Percentiles rank a stretch among this genome's conserved stretches.
These are phyloP conservation scores for Neolentinus lepideus DNA, from an alignment of 1,284 basidiomycete species.

Conservation along the genomic window DNA sequence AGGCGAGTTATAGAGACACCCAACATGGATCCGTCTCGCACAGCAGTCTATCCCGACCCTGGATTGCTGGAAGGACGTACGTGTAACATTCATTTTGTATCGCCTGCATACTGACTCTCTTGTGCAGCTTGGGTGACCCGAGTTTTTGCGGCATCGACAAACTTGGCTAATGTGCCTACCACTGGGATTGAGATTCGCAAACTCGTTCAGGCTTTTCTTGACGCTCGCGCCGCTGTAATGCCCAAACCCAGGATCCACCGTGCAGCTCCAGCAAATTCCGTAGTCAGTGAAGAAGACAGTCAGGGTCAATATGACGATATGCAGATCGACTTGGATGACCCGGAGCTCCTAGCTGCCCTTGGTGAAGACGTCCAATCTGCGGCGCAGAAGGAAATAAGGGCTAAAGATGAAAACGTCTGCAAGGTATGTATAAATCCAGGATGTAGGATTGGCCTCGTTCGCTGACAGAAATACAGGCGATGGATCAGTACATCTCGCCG, in stretches of 20 bases:
- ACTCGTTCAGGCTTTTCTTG: conserved; percentile 60
- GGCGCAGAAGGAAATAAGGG: conserved; percentile 20
- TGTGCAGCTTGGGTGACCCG: conserved; percentile 54
- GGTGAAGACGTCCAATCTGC: conserved; percentile 27
- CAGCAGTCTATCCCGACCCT: conserved; percentile 56
- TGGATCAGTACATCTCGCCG: conserved; percentile 49
- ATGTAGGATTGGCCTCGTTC: neutral
- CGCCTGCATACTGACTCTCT: conserved; percentile 6
- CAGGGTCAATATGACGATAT: conserved; percentile 63
- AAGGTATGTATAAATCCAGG: conserved; percentile 23
- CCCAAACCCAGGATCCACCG: conserved; percentile 33
- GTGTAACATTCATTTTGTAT: conserved; percentile 17
- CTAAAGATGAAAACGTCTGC: conserved; percentile 34
- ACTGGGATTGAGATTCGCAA: conserved; percentile 51
- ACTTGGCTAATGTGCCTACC: conserved; percentile 21
- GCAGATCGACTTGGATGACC: conserved; percentile 54
- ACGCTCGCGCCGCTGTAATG: conserved; percentile 46
- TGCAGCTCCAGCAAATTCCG: conserved; percentile 21
- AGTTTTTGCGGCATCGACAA: conserved; percentile 41
- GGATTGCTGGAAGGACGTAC: conserved; percentile 52
- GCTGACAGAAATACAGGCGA: conserved; percentile 29
- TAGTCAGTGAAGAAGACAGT: conserved; percentile 57
- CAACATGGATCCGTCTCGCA: conserved; percentile 26
- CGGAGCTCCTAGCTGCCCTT: conserved; percentile 45
- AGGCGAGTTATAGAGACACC: conserved; percentile 53